Evolutionary conservation across 2,329 filamentous ascomycete species (phyloP), one percentile per base, ranked within the genome.

Genomic region (Exophiala dermatitidis): DNA sequence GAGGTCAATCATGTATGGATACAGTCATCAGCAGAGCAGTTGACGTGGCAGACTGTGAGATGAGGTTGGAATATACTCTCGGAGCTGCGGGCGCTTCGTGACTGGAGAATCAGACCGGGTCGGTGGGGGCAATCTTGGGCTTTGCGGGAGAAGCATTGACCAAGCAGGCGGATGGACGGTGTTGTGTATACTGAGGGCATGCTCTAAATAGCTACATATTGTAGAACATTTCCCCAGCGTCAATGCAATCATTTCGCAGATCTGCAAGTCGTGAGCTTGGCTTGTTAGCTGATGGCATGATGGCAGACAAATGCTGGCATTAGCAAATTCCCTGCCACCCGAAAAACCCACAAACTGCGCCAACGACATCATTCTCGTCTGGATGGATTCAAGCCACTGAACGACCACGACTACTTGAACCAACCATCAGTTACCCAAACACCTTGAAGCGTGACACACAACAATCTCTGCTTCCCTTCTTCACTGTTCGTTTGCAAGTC

Each of bases 351-450:
- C 37, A 46, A 33, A 43, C 54, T 53, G 54, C 50, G 54, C 54
- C 50, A 57, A 57, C 50, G 48, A 57, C 54, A 57, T 57, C 54
- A 57, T 57, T 40, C 42, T 19, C 19, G 19, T 19, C 19, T 19
- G 19, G 19, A 19, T 19, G 42, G 51, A 46, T 50, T 34, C 38
- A 57, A 48, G 43, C 42, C 42, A 41, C 37, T 12, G 37, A 2
- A 41, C 33, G 6, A 34, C 2, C 33, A 26, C 38, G 19, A 9
- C 36, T 12, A 19, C 19, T 36, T n/a, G 33, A 36, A 7, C 33
- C 33, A 7, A 7, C 33, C 2, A 36, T 36, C 33, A 36, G n/a
- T 7, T 36, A 43, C 4, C 40, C 26, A 43, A 38, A 5, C 10
- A 4, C 36, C 36, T 12, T 5, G 6, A 38, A 41, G 31, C 44